These are phyloP conservation scores for Porodaedalea pini DNA, from an alignment of 1,284 basidiomycete genomes.

Conservation along the genomic window DNA sequence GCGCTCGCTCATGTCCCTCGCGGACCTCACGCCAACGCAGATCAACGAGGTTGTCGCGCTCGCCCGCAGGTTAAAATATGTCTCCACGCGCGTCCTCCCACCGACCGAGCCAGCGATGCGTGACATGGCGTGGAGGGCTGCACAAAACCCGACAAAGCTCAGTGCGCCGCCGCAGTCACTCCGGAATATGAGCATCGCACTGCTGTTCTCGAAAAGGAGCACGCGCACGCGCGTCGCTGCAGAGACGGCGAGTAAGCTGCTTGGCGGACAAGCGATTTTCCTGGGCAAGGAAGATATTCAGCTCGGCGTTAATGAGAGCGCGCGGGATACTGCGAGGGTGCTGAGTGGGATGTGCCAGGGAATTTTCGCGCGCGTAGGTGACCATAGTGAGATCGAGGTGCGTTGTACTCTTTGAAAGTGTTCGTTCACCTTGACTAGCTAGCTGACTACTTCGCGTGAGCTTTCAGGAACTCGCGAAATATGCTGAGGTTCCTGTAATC, in stretches of 20 bases:
- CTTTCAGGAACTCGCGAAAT: slow-evolving; percentile 75
- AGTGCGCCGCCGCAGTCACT: slow-evolving; percentile 68
- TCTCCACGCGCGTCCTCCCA: slow-evolving; percentile 32
- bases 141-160: slow-evolving; percentile 36
- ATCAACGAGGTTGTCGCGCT: slow-evolving; percentile 56
- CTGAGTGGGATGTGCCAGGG: slow-evolving; percentile 95
- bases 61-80: background rate
- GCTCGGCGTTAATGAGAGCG: slow-evolving; percentile 91
- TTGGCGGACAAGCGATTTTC: slow-evolving; percentile 92
- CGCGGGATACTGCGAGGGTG: slow-evolving; percentile 83
- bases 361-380: slow-evolving; percentile 94
- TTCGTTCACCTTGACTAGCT: background rate
- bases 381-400: slow-evolving; percentile 90
- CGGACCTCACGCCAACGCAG: slow-evolving; percentile 73
- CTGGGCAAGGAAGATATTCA: slow-evolving; percentile 92
- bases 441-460: background rate
- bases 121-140: slow-evolving; percentile 27
- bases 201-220: slow-evolving; percentile 91
- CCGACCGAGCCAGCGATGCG: slow-evolving; percentile 53
- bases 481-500: slow-evolving; percentile 90
- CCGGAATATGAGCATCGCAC: slow-evolving; percentile 78
- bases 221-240: slow-evolving; percentile 89
- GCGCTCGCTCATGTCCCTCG: slow-evolving; percentile 66
- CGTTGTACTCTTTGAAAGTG: slow-evolving; percentile 23
- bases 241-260: slow-evolving; percentile 73